Evolutionary conservation across 2,329 filamentous ascomycete genomes (phyloP).

Genomic region (Fusarium protoensiforme): DNA sequence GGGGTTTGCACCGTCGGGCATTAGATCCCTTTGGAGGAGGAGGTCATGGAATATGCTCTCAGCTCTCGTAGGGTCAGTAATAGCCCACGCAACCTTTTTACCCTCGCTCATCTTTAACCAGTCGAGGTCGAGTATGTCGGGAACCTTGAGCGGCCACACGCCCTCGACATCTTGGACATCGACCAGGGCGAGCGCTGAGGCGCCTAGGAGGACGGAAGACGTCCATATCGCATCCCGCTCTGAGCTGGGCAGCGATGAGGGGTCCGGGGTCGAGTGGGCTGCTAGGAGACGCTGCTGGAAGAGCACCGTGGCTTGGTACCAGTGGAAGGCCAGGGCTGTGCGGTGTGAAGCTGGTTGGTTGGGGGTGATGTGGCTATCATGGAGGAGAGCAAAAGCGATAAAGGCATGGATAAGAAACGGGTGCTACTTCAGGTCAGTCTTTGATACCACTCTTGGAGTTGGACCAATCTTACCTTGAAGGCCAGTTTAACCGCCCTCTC

Average conservation of each 20-base stretch:
- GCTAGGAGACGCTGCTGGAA: constrained; percentile 57
- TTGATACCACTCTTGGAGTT: not conserved
- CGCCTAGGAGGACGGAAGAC: constrained; percentile 58
- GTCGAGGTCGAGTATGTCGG: constrained; percentile 58
- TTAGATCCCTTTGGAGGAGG: constrained; percentile 2
- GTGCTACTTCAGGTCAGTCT: constrained; percentile 47
- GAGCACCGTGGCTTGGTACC: constrained; percentile 58
- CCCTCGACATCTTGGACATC: constrained; percentile 55
- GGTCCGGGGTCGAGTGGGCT: constrained; percentile 36
- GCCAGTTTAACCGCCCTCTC: constrained; percentile 52
- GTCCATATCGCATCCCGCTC: constrained; percentile 62
- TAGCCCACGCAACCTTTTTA: constrained; percentile 64
- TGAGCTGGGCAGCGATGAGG: constrained; percentile 42
- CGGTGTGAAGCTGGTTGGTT: constrained; percentile 36
- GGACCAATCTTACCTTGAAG: constrained; percentile 45
- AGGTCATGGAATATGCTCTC: constrained; percentile 59
- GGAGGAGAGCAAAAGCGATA: constrained; percentile 62
- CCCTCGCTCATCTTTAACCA: constrained; percentile 69
- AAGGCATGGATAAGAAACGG: constrained; percentile 66
- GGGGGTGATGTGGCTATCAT: constrained; percentile 58
- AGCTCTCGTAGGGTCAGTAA: constrained; percentile 59
- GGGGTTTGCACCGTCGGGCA: constrained; percentile 15
- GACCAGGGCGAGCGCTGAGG: constrained; percentile 57
- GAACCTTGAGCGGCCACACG: constrained; percentile 66
- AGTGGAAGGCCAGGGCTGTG: constrained; percentile 56